These are phyloP conservation scores for Paraurostyla sp. DNA, from an alignment of 73 alveolate species.

Conservation along the genomic window DNA sequence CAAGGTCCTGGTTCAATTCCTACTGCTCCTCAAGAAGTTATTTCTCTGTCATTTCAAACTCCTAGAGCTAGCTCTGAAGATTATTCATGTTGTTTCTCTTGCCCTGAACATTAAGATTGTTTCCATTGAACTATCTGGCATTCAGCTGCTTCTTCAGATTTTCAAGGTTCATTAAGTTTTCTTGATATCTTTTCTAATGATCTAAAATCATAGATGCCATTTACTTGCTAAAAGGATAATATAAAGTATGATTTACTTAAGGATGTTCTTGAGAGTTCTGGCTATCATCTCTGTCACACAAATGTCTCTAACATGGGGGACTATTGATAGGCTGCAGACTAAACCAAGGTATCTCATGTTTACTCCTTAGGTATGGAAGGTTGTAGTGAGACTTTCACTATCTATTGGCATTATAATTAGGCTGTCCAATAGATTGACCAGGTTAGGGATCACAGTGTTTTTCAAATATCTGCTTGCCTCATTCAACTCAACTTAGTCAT, in stretches of 20 bases:
- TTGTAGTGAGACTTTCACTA: slow-evolving; percentile 80
- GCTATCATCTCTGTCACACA: slow-evolving; percentile 93
- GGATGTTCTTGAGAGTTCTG: slow-evolving; percentile 87
- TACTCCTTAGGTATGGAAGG: slow-evolving; percentile 91
- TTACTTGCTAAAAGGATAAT: slow-evolving; percentile 58
- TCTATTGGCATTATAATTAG: slow-evolving; percentile 87
- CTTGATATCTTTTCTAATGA: slow-evolving; percentile 23
- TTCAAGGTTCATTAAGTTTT: neutral
- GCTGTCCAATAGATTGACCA: slow-evolving; percentile 79
- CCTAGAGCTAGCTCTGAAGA: neutral
- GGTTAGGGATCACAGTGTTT: slow-evolving; percentile 63
- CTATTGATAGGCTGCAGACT: slow-evolving; percentile 81
- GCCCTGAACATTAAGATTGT: neutral
- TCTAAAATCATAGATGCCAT: slow-evolving; percentile 54
- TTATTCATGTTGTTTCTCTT: neutral
- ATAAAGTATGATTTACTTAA: slow-evolving; percentile 49
- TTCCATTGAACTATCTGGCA: neutral
- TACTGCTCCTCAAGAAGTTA: slow-evolving; percentile 31
- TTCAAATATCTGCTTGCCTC: slow-evolving; percentile 73
- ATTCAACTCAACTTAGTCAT: slow-evolving; percentile 67
- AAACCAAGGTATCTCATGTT: slow-evolving; percentile 91
- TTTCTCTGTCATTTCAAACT: slow-evolving; percentile 27
- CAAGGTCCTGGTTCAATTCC: slow-evolving; percentile 53
- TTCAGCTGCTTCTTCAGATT: neutral
- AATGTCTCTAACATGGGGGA: slow-evolving; percentile 90